Evolutionary conservation across 345 rosid species (phyloP).

Genomic region (Bruguiera sexangula): DNA sequence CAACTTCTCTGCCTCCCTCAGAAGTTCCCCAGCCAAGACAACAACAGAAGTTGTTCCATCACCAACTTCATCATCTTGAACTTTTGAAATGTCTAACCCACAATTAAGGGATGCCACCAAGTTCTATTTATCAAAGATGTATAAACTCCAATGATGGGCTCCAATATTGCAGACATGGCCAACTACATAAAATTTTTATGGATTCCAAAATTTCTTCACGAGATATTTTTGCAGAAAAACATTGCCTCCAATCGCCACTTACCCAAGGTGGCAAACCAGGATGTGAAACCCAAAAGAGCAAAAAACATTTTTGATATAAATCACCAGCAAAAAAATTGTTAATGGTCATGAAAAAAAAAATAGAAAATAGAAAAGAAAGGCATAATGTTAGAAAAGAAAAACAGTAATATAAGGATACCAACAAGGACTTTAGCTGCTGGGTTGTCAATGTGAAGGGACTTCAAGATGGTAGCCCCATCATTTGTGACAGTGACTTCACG

Average conservation of each 20-base stretch:
- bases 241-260: too few relatives aligned
- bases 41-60: constrained; percentile 99
- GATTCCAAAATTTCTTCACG: too few relatives aligned
- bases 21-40: constrained; percentile 93
- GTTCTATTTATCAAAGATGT: neutral
- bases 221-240: too few relatives aligned
- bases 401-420: constrained; percentile 49
- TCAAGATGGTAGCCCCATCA: constrained; percentile 96
- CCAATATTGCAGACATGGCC: neutral
- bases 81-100: constrained; percentile 81
- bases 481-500: constrained; percentile 79
- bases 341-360: neutral
- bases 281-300: too few relatives aligned
- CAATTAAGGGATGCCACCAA: constrained; percentile 15
- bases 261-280: too few relatives aligned
- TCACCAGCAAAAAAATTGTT: too few relatives aligned
- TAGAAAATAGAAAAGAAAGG: neutral
- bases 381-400: neutral
- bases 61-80: constrained; percentile 99
- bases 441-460: constrained; percentile 91
- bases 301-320: too few relatives aligned
- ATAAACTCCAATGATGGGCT: neutral
- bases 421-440: constrained; percentile 96
- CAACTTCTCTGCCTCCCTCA: constrained; percentile 94
- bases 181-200: neutral